Evolutionary conservation across 176 grass and related monocot species (phyloP), one percentile per base, ranked within the genome.

Genomic region (Elymus sibiricus): DNA sequence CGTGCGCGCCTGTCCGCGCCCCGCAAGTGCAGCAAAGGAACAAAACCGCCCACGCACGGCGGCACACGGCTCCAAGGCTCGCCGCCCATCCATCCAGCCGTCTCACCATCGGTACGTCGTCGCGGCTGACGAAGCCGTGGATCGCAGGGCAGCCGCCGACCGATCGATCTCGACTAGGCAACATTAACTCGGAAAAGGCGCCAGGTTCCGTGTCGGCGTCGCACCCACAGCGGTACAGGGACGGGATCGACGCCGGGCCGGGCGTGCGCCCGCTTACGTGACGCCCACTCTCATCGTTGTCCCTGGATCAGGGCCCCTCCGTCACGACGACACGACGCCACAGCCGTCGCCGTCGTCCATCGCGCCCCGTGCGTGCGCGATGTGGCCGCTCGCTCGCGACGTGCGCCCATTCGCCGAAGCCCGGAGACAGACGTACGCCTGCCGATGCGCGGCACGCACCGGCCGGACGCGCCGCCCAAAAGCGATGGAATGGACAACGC

Each of bases 181-280:
- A 38, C 74, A 77, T 70, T 82, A 2, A 86, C 51, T 72, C 83
- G 38, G 37, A 24, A 89, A 86, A 89, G 61, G 70, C 25, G 75
- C 19, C 17, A 1, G 39, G 22, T 3, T 47, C 22, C 71, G 17
- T 2, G 11, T 58, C 74, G 46, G 32, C n/a, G n/a, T 16, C 74
- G 35, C 68, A 58, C 11, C 55, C 61, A 63, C 56, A 2, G 32
- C 4, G 10, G 66, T 13, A 70, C 68, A 71, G 35, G 21, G 68
- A 71, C 46, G 46, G 46, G 46, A 2, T 5, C 14, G 46, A 49
- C 46, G 46, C 46, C 46, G 46, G 4, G 3, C 4, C 44, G 13
- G 13, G 13, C 44, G 44, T 47, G 44, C 44, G 44, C 15, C 0
- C 44, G 44, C 14, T 4, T 13, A 53, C 16, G 2, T 7, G 49